A percentile compares a stretch with the other conserved stretches of the same genome.
Conservation (phyloP, 78 protist genomes). For the Dictyostelium brefeldianum region DNA sequence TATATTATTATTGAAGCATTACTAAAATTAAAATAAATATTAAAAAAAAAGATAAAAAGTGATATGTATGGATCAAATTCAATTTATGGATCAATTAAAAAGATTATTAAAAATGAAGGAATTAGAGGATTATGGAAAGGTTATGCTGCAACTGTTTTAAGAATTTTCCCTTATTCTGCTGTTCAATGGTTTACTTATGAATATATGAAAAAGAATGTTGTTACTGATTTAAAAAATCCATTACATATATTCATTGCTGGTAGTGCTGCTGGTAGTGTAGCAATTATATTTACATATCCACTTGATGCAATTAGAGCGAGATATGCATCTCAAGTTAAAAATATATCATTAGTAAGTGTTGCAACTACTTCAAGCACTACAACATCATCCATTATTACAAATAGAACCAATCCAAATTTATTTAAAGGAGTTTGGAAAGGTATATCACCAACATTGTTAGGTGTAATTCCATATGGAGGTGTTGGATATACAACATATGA, state of each 20-base stretch:
- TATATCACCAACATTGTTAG: slow-evolving; percentile 78
- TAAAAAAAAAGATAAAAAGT: slow-evolving; percentile 61
- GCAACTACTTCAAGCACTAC: background rate
- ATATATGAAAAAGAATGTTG: slow-evolving; percentile 5
- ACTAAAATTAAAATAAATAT: too few species aligned
- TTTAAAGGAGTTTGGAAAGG: slow-evolving; percentile 65
- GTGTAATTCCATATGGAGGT: slow-evolving; percentile 96
- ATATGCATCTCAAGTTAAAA: slow-evolving; percentile 67
- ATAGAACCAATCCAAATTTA: background rate
- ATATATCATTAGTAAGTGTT: background rate
- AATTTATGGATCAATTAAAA: slow-evolving; percentile 23
- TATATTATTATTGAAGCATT: too few species aligned
- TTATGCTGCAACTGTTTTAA: slow-evolving; percentile 82
- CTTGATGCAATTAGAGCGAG: slow-evolving; percentile 90
- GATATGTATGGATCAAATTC: slow-evolving; percentile 14
- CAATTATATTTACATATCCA: slow-evolving; percentile 91
- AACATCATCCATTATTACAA: slow-evolving; percentile 29
- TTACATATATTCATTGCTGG: slow-evolving; percentile 82
- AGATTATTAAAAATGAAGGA: slow-evolving; percentile 83
- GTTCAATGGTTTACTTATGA: slow-evolving; percentile 81
- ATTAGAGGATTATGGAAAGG: slow-evolving; percentile 87
- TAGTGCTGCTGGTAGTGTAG: slow-evolving; percentile 89
- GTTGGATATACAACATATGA: slow-evolving; percentile 90
- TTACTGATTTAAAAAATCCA: background rate
- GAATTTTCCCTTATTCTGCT: slow-evolving; percentile 90